These are phyloP conservation scores for Septoria linicola DNA, from an alignment of 2,329 filamentous ascomycete species.

Conservation along the genomic window DNA sequence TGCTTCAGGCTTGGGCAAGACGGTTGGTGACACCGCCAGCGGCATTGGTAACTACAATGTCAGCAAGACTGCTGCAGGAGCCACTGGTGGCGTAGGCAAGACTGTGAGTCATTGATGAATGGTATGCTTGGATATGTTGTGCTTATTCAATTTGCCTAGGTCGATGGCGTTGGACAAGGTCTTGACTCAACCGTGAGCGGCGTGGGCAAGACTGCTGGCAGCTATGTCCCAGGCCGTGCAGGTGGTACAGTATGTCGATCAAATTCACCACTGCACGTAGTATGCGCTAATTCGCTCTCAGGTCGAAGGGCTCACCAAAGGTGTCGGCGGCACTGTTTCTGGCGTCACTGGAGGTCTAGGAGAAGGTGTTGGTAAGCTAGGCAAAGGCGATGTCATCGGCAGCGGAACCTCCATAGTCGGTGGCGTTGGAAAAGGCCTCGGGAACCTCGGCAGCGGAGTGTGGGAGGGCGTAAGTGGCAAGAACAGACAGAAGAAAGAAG, in stretches of 20 bases:
- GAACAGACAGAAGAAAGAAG: conserved; percentile 27
- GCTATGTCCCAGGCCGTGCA: conserved; percentile 39
- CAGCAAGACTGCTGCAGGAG: conserved; percentile 41
- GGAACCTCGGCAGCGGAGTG: conserved; percentile 32
- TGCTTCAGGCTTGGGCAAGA: conserved; percentile 45
- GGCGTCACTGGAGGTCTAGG: conserved; percentile 42
- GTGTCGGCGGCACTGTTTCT: conserved; percentile 43
- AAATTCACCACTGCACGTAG: neutral
- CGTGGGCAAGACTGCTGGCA: conserved; percentile 36
- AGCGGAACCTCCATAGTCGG: conserved; percentile 44
- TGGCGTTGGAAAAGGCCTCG: conserved; percentile 39
- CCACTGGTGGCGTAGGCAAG: conserved; percentile 39
- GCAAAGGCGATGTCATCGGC: conserved; percentile 47
- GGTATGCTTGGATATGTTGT: neutral
- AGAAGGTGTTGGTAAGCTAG: conserved; percentile 47
- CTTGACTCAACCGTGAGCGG: conserved; percentile 32
- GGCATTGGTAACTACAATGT: conserved; percentile 46
- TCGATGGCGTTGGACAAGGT: conserved; percentile 34
- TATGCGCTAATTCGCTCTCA: neutral
- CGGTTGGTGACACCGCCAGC: conserved; percentile 46
- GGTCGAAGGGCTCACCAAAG: conserved; percentile 43
- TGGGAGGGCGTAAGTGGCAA: conserved; percentile 36
- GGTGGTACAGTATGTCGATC: conserved; percentile 40
- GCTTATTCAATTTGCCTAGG: conserved; percentile 1
- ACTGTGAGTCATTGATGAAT: conserved; percentile 34